Base-by-base conservation (phyloP, 2,329 filamentous ascomycete species). In the Boeremia lycopersici region DNA sequence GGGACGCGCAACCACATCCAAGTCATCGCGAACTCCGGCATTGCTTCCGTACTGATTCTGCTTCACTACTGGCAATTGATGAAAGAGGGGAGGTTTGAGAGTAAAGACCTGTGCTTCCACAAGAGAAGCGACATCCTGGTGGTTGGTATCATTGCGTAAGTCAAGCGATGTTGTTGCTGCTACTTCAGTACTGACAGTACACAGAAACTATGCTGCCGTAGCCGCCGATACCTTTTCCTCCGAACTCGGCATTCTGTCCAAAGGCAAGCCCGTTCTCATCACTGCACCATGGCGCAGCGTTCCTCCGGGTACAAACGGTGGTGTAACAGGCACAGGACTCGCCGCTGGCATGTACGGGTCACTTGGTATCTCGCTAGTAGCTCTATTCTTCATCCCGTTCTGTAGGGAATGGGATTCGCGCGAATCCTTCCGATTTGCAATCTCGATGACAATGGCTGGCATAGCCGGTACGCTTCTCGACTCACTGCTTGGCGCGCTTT, bases 171-270 rank as follows among this genome's bases (percentile, higher is more conserved):
- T 9, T 11, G 12, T 17, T 17, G 23, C 6, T 38, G 11, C 23
- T 19, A 6, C 44, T 42, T 26, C 29, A 31, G 23, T 19, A 45
- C 65, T 69, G 34, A 71, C 74, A 88, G 15, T 76, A 77, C 31
- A 72, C 39, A 86, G 86, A 31, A 93, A 96, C 77, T 99, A 99
- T 70, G 93, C 92, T 25, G 90, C 91, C 43, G 92, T 96, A 9
- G 87, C 91, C 17, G 91, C 93, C 44, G 95, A 99, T 74, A 99
- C 95, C 0, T 95, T 97, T 73, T 93, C 90, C 53, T 96, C 92
- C 10, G 95, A 99, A 78, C 86, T 99, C 17, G 95, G 95, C 12
- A 99, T 99, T 52, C 81, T 99, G 11, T 89, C 93, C 6, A 85
- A 82, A 55, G 83, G 83, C 23, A 79, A 85, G 39, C 95, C 95